Conservation (phyloP, 768 basidiomycete genomes). For the Pulveroboletus sp. region DNA sequence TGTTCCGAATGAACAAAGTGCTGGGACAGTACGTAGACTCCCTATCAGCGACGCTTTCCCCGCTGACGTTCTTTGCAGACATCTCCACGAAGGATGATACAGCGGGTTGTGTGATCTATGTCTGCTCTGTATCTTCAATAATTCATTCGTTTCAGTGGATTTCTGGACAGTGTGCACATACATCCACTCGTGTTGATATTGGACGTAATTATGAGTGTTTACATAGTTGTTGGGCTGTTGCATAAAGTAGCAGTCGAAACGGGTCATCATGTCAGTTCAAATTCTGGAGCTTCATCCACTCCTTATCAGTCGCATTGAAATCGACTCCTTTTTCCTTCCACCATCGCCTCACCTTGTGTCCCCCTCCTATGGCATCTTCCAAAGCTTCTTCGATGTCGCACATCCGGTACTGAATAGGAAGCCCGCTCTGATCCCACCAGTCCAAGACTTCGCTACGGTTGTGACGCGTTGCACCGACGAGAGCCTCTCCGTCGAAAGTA, state of each 20-base stretch:
- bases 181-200: background rate
- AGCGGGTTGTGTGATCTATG: background rate
- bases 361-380: constrained; percentile 84
- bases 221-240: background rate
- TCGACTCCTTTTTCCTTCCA: constrained; percentile 82
- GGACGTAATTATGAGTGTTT: background rate
- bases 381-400: constrained; percentile 91
- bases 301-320: constrained; percentile 79
- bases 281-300: constrained; percentile 84
- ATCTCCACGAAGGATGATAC: constrained; percentile 29
- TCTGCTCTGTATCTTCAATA: constrained; percentile 3
- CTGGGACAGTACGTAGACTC: constrained; percentile 60
- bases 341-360: constrained; percentile 72
- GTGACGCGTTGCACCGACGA: constrained; percentile 77
- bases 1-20: constrained; percentile 95
- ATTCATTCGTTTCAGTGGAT: background rate
- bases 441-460: constrained; percentile 79
- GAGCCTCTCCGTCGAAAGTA: constrained; percentile 76
- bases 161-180: constrained; percentile 10
- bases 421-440: constrained; percentile 83
- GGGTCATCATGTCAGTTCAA: constrained; percentile 47
- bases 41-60: background rate
- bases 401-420: constrained; percentile 83
- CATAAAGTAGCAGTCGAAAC: too few species aligned
- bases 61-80: constrained; percentile 18